A percentile compares a stretch with the other conserved stretches of the same genome.
These are phyloP conservation scores for Xanthoconium purpureum DNA, from an alignment of 768 basidiomycete genomes.

Conservation along the genomic window DNA sequence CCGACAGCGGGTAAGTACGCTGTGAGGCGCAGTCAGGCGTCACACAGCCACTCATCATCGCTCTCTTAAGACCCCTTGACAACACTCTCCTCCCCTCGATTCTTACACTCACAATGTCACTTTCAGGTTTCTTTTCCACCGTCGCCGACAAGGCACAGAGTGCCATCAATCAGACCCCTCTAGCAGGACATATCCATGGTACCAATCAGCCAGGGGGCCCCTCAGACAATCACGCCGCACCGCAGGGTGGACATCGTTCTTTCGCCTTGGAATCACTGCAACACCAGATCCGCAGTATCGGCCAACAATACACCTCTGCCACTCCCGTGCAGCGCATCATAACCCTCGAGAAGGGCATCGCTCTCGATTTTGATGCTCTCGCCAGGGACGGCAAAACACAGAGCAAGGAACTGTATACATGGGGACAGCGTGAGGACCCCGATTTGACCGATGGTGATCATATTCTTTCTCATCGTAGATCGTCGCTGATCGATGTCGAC, in stretches of 20 bases:
- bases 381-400: slow-evolving; percentile 65
- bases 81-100: slow-evolving; percentile 9
- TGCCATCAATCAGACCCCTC: slow-evolving; percentile 60
- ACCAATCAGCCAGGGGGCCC: slow-evolving; percentile 25
- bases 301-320: slow-evolving; percentile 72
- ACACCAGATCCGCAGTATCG: slow-evolving; percentile 67
- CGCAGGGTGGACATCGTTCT: slow-evolving; percentile 43
- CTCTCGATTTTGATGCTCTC: slow-evolving; percentile 67
- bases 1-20: slow-evolving; percentile 6
- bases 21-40: slow-evolving; percentile 6
- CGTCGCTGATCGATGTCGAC: not conserved
- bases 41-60: slow-evolving; percentile 22
- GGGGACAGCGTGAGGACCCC: slow-evolving; percentile 69
- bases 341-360: slow-evolving; percentile 73
- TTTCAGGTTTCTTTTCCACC: slow-evolving; percentile 60
- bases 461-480: not conserved
- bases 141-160: slow-evolving; percentile 76
- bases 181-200: slow-evolving; percentile 53
- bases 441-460: slow-evolving; percentile 74
- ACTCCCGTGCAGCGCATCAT: slow-evolving; percentile 75
- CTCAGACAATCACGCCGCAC: slow-evolving; percentile 41
- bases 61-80: slow-evolving; percentile 21
- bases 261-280: slow-evolving; percentile 61
- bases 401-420: slow-evolving; percentile 83
- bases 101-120: slow-evolving; percentile 43